A percentile compares a stretch with the other conserved stretches of the same genome.
Conservation (phyloP, 1,139 yeast species). For the Blastobotrys raffinosifermentans region DNA sequence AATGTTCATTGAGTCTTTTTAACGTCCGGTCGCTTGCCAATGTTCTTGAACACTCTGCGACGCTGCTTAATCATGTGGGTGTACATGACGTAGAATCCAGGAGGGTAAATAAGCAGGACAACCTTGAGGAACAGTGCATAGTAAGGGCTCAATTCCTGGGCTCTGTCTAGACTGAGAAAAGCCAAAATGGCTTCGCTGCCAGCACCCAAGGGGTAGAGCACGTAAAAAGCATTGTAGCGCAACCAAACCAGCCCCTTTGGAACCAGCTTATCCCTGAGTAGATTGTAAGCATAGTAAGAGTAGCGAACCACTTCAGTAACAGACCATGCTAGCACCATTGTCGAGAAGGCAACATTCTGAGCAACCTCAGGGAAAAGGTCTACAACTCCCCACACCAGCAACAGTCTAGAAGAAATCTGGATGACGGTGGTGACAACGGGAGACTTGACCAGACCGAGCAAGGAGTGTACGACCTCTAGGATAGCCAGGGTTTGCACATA, state of each 20-base stretch:
- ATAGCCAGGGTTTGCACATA: slow-evolving; percentile 78
- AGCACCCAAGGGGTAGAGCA: slow-evolving; percentile 88
- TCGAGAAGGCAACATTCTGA: slow-evolving; percentile 50
- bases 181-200: slow-evolving; percentile 72
- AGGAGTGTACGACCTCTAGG: slow-evolving; percentile 73
- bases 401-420: slow-evolving; percentile 80
- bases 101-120: slow-evolving; percentile 63
- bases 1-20: slow-evolving; percentile 1
- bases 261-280: slow-evolving; percentile 42
- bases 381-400: slow-evolving; percentile 81
- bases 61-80: slow-evolving; percentile 89
- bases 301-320: slow-evolving; percentile 86
- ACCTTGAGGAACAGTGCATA: slow-evolving; percentile 52
- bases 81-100: slow-evolving; percentile 81
- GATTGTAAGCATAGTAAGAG: slow-evolving; percentile 68
- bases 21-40: slow-evolving; percentile 25
- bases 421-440: slow-evolving; percentile 77
- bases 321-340: slow-evolving; percentile 82
- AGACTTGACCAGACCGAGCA: slow-evolving; percentile 69
- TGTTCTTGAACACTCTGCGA: slow-evolving; percentile 27
- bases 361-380: slow-evolving; percentile 62
- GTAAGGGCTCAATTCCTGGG: slow-evolving; percentile 47
- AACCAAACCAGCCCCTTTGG: slow-evolving; percentile 61
- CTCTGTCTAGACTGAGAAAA: slow-evolving; percentile 60
- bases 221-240: slow-evolving; percentile 76